A percentile compares a stretch with the other conserved stretches of the same genome.
These are phyloP conservation scores for Xerocomus minutiporus DNA, from an alignment of 1,284 basidiomycete species.

Conservation along the genomic window DNA sequence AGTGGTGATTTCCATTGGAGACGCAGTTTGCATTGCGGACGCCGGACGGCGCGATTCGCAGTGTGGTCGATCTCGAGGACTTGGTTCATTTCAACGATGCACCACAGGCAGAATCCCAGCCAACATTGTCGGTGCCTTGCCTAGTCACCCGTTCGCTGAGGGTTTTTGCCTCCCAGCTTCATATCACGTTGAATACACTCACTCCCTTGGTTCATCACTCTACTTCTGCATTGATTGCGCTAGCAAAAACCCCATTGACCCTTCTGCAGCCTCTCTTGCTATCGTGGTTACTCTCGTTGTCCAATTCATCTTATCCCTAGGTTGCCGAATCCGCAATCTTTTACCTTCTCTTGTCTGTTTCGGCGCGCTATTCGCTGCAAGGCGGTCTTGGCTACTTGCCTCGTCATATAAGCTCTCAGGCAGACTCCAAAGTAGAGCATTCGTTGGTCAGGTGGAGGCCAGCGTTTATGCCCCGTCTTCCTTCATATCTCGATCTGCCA, in stretches of 20 bases:
- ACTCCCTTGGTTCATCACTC: slow-evolving; percentile 62
- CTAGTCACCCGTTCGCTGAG: slow-evolving; percentile 53
- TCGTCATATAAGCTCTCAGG: slow-evolving; percentile 62
- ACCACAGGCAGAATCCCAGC: slow-evolving; percentile 9
- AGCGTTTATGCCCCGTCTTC: slow-evolving; percentile 39
- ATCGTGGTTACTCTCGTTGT: slow-evolving; percentile 55
- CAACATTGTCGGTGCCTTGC: slow-evolving; percentile 34
- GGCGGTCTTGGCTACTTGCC: slow-evolving; percentile 73
- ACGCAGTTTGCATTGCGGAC: slow-evolving; percentile 53
- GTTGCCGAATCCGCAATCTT: slow-evolving; percentile 43
- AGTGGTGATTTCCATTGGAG: slow-evolving; percentile 55
- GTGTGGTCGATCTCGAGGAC: slow-evolving; percentile 58
- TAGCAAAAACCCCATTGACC: slow-evolving; percentile 54
- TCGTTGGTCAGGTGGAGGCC: slow-evolving; percentile 63
- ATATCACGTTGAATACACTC: slow-evolving; percentile 61
- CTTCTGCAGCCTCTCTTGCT: slow-evolving; percentile 65
- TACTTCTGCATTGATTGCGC: slow-evolving; percentile 55
- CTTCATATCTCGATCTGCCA: slow-evolving; percentile 31
- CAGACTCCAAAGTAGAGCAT: slow-evolving; percentile 70
- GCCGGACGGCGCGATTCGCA: slow-evolving; percentile 51
- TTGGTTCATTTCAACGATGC: slow-evolving; percentile 37
- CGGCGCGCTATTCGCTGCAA: slow-evolving; percentile 43
- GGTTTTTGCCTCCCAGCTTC: slow-evolving; percentile 63
- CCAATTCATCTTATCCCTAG: slow-evolving; percentile 27
- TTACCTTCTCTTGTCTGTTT: slow-evolving; percentile 42